Evolutionary conservation across 257 asterid species (phyloP).

Genomic region (Solanum microdontum): DNA sequence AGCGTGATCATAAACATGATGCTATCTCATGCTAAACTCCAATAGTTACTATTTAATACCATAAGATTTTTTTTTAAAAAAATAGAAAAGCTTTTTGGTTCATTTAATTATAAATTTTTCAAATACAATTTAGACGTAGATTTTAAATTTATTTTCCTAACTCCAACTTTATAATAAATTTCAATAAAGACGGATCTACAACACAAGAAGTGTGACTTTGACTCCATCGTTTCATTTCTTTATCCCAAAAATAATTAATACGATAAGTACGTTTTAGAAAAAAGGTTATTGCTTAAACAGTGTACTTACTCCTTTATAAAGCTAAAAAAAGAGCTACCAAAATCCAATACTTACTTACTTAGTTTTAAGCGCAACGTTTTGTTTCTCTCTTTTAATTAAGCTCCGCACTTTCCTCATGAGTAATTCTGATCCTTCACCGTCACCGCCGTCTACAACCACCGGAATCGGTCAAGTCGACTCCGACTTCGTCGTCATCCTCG

Average conservation of each 20-base stretch:
- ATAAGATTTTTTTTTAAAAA: background rate
- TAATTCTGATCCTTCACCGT: background rate
- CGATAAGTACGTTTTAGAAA: background rate
- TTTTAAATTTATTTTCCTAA: background rate
- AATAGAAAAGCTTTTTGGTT: background rate
- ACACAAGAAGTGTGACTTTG: background rate
- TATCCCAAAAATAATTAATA: background rate
- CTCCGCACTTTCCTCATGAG: background rate
- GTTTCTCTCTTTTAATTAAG: background rate
- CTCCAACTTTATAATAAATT: background rate
- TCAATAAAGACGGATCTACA: background rate
- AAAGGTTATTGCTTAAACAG: background rate
- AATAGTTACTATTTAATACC: background rate
- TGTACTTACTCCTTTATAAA: background rate
- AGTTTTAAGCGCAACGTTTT: background rate
- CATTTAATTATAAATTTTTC: background rate
- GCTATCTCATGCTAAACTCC: background rate
- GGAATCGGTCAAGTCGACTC: background rate
- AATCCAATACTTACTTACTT: background rate
- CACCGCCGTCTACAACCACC: background rate
- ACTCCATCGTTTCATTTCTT: background rate
- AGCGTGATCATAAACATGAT: background rate
- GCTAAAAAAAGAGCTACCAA: background rate
- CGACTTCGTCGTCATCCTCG: background rate
- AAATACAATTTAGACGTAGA: no score